These are phyloP conservation scores for Letharia columbiana DNA, from an alignment of 495 filamentous ascomycete species.

Conservation along the genomic window DNA sequence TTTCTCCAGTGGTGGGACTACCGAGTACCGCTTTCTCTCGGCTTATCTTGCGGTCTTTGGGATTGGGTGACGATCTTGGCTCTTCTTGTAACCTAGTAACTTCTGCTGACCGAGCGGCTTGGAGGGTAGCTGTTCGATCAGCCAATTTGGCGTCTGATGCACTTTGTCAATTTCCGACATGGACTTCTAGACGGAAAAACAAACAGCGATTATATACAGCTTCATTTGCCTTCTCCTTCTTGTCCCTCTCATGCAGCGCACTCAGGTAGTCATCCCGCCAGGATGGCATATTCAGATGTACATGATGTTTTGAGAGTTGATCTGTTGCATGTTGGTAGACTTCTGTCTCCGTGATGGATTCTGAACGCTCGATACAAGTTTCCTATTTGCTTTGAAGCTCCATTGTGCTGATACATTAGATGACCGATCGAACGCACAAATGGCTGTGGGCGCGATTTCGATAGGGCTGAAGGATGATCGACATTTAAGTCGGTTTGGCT, in stretches of 20 bases:
- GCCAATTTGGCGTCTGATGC: conserved; percentile 57
- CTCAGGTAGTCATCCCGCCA: conserved; percentile 52
- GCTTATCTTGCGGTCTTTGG: conserved; percentile 15
- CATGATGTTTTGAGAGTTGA: background rate
- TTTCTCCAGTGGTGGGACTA: conserved; percentile 1
- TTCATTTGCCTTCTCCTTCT: conserved; percentile 47
- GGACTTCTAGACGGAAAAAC: background rate
- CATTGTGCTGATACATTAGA: too few species aligned
- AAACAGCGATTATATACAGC: conserved; percentile 50
- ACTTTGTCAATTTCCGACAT: conserved; percentile 11
- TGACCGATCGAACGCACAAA: too few species aligned
- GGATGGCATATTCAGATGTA: conserved; percentile 34
- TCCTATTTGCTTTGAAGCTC: background rate
- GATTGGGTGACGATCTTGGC: conserved; percentile 22
- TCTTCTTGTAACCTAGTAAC: conserved; percentile 32
- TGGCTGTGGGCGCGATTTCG: background rate
- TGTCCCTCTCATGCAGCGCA: conserved; percentile 47
- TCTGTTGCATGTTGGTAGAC: background rate
- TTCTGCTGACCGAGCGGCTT: conserved; percentile 28
- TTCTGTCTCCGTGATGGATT: background rate
- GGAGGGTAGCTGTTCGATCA: conserved; percentile 52
- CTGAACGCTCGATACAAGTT: background rate
- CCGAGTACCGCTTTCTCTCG: conserved; percentile 9
- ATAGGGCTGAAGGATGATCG: conserved; percentile 7
- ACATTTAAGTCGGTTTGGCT: background rate